Evolutionary conservation across 495 filamentous ascomycete species (phyloP).

Genomic region (Coniosporium apollinis): DNA sequence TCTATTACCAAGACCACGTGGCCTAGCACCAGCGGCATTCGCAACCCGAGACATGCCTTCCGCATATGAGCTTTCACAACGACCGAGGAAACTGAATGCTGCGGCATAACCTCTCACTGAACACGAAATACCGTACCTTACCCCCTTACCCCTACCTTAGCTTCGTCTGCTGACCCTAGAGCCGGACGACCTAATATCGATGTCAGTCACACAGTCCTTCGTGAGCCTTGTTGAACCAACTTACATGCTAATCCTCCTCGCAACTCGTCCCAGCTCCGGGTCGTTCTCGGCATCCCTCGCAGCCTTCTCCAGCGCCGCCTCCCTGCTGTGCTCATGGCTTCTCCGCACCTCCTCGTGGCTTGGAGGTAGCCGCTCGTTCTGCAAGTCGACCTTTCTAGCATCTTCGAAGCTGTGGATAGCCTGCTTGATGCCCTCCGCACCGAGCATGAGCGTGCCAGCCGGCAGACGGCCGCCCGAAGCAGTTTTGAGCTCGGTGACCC

Average conservation of each 20-base stretch:
- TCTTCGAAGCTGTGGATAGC: conserved; percentile 97
- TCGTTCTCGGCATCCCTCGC: conserved; percentile 82
- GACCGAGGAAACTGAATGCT: too few species aligned
- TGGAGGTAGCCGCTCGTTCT: conserved; percentile 88
- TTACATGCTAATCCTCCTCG: conserved; percentile 92
- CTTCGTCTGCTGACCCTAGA: too few species aligned
- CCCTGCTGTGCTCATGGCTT: conserved; percentile 60
- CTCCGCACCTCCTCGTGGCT: conserved; percentile 78
- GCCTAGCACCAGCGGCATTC: too few species aligned
- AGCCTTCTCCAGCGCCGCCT: conserved; percentile 70
- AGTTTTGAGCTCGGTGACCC: conserved; percentile 93
- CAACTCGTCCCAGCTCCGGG: conserved; percentile 62
- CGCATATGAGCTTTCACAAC: too few species aligned
- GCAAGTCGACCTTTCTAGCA: conserved; percentile 91
- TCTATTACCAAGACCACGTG: too few species aligned
- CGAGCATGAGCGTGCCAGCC: conserved; percentile 91
- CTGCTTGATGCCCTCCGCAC: conserved; percentile 95
- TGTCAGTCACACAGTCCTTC: too few species aligned
- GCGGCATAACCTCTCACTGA: too few species aligned
- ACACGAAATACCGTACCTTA: too few species aligned
- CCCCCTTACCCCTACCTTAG: too few species aligned
- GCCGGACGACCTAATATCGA: too few species aligned
- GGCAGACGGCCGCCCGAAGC: conserved; percentile 85
- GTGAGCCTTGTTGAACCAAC: too few species aligned
- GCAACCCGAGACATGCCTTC: too few species aligned